Percentiles rank a stretch among this genome's conserved stretches.
These are phyloP conservation scores for Manihot esculenta DNA, from an alignment of 441 rosid species.

Conservation along the genomic window DNA sequence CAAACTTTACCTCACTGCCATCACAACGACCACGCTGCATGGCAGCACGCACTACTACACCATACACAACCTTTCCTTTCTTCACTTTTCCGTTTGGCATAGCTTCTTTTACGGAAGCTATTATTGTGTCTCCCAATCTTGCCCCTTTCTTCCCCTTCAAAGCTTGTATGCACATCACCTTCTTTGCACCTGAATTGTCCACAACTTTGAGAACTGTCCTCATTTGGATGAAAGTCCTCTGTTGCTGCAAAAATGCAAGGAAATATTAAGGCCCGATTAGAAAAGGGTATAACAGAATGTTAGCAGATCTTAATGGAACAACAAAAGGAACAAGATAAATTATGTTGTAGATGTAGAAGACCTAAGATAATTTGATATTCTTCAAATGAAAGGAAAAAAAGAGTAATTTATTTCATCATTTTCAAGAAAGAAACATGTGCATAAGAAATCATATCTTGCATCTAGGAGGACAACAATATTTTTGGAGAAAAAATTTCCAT, in stretches of 20 bases:
- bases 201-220: slow-evolving; percentile 83
- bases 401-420: background rate
- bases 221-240: slow-evolving; percentile 89
- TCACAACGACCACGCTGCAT: slow-evolving; percentile 87
- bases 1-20: slow-evolving; percentile 89
- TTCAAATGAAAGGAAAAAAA: background rate
- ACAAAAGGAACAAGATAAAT: background rate
- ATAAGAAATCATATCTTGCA: background rate
- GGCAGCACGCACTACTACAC: slow-evolving; percentile 88
- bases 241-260: slow-evolving; percentile 40
- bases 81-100: slow-evolving; percentile 90
- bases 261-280: background rate
- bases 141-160: slow-evolving; percentile 79
- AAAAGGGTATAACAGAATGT: background rate
- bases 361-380: background rate
- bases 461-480: background rate
- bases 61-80: slow-evolving; percentile 84
- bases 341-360: background rate
- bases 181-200: slow-evolving; percentile 90
- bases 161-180: slow-evolving; percentile 93
- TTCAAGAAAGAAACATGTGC: background rate
- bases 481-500: background rate
- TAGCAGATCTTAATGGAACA: background rate
- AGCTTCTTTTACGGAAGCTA: slow-evolving; percentile 91
- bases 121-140: slow-evolving; percentile 75